A percentile compares a stretch with the other conserved stretches of the same genome.
Conservation (phyloP, 192 early-diverging fungal genomes). For the Backusella tuberculispora region DNA sequence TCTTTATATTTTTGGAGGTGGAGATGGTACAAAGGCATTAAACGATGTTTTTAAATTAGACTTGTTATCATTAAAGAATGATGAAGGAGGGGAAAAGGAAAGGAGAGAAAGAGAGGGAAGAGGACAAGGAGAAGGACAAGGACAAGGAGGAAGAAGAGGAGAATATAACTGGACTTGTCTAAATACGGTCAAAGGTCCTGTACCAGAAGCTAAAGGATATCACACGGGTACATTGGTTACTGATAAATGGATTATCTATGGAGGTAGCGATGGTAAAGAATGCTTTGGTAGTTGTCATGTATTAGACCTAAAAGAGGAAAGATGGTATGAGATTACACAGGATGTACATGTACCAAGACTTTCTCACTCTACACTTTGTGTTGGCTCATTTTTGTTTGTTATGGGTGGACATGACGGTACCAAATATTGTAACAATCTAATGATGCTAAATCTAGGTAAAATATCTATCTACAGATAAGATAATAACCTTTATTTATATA, state of each 20-base stretch:
- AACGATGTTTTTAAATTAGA: slow-evolving; percentile 74
- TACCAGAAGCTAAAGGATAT: slow-evolving; percentile 80
- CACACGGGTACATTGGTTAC: slow-evolving; percentile 83
- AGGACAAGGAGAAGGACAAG: neutral
- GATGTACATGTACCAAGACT: slow-evolving; percentile 69
- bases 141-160: neutral
- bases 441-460: slow-evolving; percentile 76
- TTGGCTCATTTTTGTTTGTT: slow-evolving; percentile 89
- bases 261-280: slow-evolving; percentile 85
- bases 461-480: too few species aligned
- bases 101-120: neutral
- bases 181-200: slow-evolving; percentile 54
- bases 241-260: slow-evolving; percentile 79
- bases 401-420: slow-evolving; percentile 85
- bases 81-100: neutral
- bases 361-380: slow-evolving; percentile 78
- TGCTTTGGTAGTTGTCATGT: slow-evolving; percentile 70
- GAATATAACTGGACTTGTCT: slow-evolving; percentile 60
- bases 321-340: slow-evolving; percentile 66
- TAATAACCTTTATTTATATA: too few species aligned
- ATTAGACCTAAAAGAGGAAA: slow-evolving; percentile 55
- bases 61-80: slow-evolving; percentile 24
- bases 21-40: slow-evolving; percentile 83
- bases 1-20: slow-evolving; percentile 87
- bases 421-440: slow-evolving; percentile 75